Percentiles rank a stretch among this genome's conserved stretches.
Evolutionary conservation across 106 monocot species (phyloP).

Genomic region (Iris macrosiphon): DNA sequence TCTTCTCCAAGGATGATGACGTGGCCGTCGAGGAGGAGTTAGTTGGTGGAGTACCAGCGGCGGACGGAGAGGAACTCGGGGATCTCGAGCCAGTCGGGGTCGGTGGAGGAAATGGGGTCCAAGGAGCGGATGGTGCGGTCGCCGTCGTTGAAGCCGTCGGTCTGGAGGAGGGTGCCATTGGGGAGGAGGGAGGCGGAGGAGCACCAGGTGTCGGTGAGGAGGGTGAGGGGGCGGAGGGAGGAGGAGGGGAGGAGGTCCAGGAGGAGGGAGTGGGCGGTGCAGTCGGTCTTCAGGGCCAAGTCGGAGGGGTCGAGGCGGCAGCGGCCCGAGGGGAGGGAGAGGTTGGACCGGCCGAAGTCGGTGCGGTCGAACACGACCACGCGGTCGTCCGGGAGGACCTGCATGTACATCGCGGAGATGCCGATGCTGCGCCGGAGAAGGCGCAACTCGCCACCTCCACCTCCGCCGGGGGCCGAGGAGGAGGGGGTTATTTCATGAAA

Average conservation of each 20-base stretch:
- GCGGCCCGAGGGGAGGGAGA: conserved; percentile 1
- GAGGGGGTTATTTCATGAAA: background rate
- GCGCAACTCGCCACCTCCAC: too few species aligned
- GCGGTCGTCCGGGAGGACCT: conserved; percentile 1
- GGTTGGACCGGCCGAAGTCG: background rate
- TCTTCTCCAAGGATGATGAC: conserved; percentile 34
- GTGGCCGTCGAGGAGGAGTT: conserved; percentile 37
- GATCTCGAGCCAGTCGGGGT: conserved; percentile 34
- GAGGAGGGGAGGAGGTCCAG: background rate
- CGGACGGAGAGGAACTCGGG: conserved; percentile 9
- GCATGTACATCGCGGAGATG: conserved; percentile 6
- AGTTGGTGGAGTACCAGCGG: conserved; percentile 55
- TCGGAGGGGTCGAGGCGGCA: background rate
- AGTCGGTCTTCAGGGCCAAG: background rate
- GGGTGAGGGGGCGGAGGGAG: background rate
- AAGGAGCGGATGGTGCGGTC: conserved; percentile 6
- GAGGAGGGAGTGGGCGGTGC: conserved; percentile 8
- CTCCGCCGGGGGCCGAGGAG: background rate
- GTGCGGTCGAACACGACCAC: conserved; percentile 3
- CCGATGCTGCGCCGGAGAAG: background rate
- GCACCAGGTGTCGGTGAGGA: conserved; percentile 8
- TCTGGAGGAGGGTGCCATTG: conserved; percentile 6
- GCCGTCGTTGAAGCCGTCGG: conserved; percentile 6
- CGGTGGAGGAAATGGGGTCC: too few species aligned
- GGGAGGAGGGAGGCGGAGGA: conserved; percentile 12